Conservation (phyloP, 352 stramenopile genomes). For the Peronospora belbahrii region DNA sequence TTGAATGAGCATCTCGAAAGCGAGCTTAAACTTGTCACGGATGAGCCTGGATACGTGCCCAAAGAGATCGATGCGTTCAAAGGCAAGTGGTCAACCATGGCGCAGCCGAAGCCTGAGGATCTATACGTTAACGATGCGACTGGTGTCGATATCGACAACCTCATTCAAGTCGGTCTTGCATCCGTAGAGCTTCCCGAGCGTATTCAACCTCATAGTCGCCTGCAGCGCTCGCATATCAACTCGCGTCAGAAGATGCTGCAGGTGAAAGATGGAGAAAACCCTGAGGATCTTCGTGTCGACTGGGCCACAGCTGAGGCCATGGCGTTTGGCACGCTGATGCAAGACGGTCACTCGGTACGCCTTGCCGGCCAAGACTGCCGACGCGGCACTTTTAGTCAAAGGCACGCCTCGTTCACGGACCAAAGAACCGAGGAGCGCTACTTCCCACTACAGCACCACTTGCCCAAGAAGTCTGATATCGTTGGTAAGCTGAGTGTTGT, state of each 20-base stretch:
- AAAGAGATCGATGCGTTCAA: constrained; percentile 68
- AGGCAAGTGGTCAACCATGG: constrained; percentile 55
- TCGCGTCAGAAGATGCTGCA: constrained; percentile 66
- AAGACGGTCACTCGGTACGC: constrained; percentile 75
- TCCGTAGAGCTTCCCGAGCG: constrained; percentile 52
- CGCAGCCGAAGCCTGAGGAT: constrained; percentile 38
- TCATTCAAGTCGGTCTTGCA: constrained; percentile 53
- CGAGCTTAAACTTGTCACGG: constrained; percentile 47
- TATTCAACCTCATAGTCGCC: constrained; percentile 54
- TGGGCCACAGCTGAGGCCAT: constrained; percentile 86
- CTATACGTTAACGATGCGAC: constrained; percentile 47
- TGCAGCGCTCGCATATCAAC: constrained; percentile 76
- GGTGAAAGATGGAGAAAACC: constrained; percentile 18
- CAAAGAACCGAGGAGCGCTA: constrained; percentile 69
- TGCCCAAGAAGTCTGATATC: constrained; percentile 26
- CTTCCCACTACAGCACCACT: constrained; percentile 63
- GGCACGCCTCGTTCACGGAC: constrained; percentile 82
- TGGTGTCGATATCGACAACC: constrained; percentile 45
- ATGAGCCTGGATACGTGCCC: constrained; percentile 42
- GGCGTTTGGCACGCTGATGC: constrained; percentile 80
- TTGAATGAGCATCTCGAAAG: constrained; percentile 59
- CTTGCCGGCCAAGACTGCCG: constrained; percentile 84
- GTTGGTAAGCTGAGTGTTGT: constrained; percentile 51
- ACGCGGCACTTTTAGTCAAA: constrained; percentile 84
- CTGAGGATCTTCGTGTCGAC: constrained; percentile 56